phyloP scores from a whole-genome alignment of 2,329 filamentous ascomycete genomes.

The Botrytis paeoniae region DNA sequence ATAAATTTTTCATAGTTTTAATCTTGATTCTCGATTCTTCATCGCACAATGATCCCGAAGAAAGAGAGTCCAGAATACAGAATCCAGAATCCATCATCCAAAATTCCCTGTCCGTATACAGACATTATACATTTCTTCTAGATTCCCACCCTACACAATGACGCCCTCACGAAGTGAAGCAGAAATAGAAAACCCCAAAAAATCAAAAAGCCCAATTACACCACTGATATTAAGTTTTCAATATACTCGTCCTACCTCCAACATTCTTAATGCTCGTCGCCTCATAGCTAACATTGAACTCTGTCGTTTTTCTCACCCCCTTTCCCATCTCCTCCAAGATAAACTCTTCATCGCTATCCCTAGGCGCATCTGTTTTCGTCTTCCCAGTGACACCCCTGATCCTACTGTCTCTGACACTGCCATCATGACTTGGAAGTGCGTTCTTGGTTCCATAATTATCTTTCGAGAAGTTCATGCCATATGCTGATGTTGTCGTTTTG shows the following conservation, averaged over 20 bases:
- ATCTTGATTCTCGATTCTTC: not conserved
- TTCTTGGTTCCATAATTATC: not conserved
- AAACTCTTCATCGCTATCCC: not conserved
- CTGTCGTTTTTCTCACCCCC: not conserved
- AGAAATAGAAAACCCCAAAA: not conserved
- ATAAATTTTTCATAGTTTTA: not conserved
- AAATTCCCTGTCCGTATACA: not conserved
- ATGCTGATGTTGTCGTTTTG: not conserved
- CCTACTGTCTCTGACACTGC: not conserved
- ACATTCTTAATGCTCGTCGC: not conserved
- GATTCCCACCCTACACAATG: not conserved
- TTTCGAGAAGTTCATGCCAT: not conserved
- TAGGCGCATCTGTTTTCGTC: not conserved
- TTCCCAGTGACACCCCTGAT: not conserved
- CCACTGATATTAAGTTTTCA: not conserved
- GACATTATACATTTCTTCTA: not conserved
- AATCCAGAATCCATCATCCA: not conserved
- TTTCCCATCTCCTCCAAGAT: not conserved
- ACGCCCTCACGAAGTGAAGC: not conserved
- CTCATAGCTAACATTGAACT: not conserved
- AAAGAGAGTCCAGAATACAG: not conserved
- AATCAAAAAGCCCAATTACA: not conserved
- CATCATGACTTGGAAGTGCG: not conserved
- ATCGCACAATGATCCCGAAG: not conserved
- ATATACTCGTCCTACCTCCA: not conserved